These are phyloP conservation scores for Fusarium nurragi DNA, from an alignment of 2,329 filamentous ascomycete genomes.

Conservation along the genomic window DNA sequence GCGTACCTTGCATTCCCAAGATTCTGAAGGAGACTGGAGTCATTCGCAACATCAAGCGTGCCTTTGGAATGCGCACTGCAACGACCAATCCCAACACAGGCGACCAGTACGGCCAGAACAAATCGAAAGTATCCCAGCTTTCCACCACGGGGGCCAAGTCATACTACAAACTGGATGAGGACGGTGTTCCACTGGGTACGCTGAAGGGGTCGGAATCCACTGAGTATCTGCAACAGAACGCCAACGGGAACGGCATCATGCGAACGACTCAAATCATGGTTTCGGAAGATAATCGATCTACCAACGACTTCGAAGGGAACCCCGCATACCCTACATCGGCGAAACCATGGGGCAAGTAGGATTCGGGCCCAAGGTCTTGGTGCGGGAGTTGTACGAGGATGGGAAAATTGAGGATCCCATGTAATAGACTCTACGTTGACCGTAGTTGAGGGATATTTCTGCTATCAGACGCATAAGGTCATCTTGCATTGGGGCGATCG, in stretches of 20 bases:
- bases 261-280: constrained; percentile 4
- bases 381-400: too few species aligned
- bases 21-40: constrained; percentile 28
- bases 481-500: too few species aligned
- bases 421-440: too few species aligned
- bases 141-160: background rate
- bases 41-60: constrained; percentile 32
- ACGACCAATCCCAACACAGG: background rate
- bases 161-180: constrained; percentile 6
- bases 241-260: background rate
- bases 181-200: background rate
- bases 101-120: background rate
- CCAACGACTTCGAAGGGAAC: background rate
- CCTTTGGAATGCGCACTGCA: constrained; percentile 27
- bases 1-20: constrained; percentile 6
- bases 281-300: background rate
- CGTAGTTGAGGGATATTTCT: too few species aligned
- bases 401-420: too few species aligned
- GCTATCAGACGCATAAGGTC: too few species aligned
- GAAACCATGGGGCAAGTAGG: background rate
- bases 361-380: too few species aligned
- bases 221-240: background rate
- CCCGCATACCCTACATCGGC: background rate
- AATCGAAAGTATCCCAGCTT: background rate
- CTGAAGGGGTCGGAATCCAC: constrained; percentile 2